Percentiles rank a stretch among this genome's conserved stretches.
Evolutionary conservation across 177 flowering plant genomes (phyloP).

Genomic region (Tripterygium wilfordii): DNA sequence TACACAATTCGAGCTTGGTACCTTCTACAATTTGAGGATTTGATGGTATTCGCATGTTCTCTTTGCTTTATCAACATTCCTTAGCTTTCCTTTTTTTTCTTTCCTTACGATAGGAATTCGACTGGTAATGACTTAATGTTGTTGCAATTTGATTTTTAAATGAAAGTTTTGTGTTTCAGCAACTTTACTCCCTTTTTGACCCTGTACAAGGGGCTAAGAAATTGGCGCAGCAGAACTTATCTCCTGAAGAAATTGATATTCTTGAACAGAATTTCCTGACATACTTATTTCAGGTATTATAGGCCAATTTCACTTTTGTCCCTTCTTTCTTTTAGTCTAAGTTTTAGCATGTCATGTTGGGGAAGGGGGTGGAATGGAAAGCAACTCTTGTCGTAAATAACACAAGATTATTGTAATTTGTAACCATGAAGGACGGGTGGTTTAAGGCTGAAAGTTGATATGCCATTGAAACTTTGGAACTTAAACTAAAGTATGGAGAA

Average conservation of each 20-base stretch:
- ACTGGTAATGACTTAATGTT: too few species aligned
- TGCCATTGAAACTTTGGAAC: not conserved
- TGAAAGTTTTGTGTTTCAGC: constrained; percentile 38
- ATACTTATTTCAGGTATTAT: constrained; percentile 69
- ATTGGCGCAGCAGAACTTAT: constrained; percentile 74
- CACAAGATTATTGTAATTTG: too few species aligned
- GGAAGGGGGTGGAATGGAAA: not conserved
- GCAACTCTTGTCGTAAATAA: too few species aligned
- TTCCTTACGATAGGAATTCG: too few species aligned
- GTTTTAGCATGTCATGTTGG: too few species aligned
- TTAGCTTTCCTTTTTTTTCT: not conserved
- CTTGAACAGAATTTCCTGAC: constrained; percentile 88
- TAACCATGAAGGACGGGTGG: too few species aligned
- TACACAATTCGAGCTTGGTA: constrained; percentile 96
- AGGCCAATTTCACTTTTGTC: too few species aligned
- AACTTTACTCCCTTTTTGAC: constrained; percentile 87
- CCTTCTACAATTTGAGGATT: constrained; percentile 85
- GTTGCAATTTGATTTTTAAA: too few species aligned
- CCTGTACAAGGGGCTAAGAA: constrained; percentile 73
- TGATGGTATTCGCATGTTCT: constrained; percentile 52
- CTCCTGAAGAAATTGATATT: constrained; percentile 62
- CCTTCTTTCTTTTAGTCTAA: too few species aligned
- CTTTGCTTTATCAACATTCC: not conserved
- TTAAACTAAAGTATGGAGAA: too few species aligned
- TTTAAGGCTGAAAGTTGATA: too few species aligned